Evolutionary conservation across 495 filamentous ascomycete genomes (phyloP), one percentile per base, ranked within the genome.

Genomic region (Talaromyces proteolyticus): DNA sequence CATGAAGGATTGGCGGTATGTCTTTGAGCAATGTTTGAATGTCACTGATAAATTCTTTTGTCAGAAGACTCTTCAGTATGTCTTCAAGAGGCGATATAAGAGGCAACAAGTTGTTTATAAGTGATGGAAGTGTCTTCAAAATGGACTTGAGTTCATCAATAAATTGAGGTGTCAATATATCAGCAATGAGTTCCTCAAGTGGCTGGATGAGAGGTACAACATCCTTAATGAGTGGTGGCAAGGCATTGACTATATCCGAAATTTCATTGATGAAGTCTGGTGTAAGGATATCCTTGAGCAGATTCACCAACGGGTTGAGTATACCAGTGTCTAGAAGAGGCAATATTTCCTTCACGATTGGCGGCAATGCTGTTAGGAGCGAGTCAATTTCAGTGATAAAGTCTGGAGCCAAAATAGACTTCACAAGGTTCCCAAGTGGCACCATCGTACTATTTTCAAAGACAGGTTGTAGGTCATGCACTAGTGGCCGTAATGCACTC

Each of bases 311-410:
- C 11, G 43, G 43, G 2, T 46, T 10, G 17, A 46, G 21, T 10
- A 46, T 24, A 46, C 25, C 43, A n/a, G 43, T 12, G 6, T 26
- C 21, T 6, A 46, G 43, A 46, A 46, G 43, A 24, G 43, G 43
- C 14, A 34, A 14, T 8, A 34, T 34, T 10, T 34, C 29, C 29
- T 34, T 34, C 8, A 34, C 14, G 8, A 34, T 34, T 34, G 29
- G 29, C 10, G 43, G 43, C 6, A 46, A 5, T 21, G 22, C 22
- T 7, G 6, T 25, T 6, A 46, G 18, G 0, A 46, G 21, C 10
- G 18, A 25, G 21, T 46, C 22, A 17, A 46, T 10, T 3, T 24
- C 21, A 16, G 21, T 25, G 11, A 46, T 46, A 26, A 46, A 46
- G 26, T 46, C 43, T 5, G 43, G 21, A 7, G 17, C 17, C 6